phyloP scores from a whole-genome alignment of 305 asterid species.

The Fraxinus sp. region DNA sequence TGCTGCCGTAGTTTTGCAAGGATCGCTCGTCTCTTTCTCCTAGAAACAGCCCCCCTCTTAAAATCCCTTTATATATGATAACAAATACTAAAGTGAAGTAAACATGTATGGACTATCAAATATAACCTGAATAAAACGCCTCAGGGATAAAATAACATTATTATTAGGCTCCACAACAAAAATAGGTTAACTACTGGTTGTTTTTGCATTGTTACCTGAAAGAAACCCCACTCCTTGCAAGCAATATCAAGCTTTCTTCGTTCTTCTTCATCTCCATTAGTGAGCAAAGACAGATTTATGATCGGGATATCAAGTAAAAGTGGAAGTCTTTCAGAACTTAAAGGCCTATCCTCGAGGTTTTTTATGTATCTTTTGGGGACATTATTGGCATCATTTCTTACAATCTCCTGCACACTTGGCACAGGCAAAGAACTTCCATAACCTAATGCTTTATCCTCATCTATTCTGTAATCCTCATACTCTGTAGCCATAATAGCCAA shows the following conservation, averaged over 20 bases:
- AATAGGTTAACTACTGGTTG: background rate
- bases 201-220: slow-evolving; percentile 36
- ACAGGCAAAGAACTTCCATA: slow-evolving; percentile 45
- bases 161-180: background rate
- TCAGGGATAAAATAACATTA: background rate
- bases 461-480: background rate
- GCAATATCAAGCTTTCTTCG: slow-evolving; percentile 39
- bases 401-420: slow-evolving; percentile 52
- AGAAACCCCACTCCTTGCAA: slow-evolving; percentile 57
- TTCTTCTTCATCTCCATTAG: slow-evolving; percentile 33
- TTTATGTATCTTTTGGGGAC: background rate
- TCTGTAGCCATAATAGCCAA: slow-evolving; percentile 24
- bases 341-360: background rate
- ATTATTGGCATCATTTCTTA: slow-evolving; percentile 26
- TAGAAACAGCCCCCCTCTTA: background rate
- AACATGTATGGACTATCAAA: background rate
- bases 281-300: slow-evolving; percentile 38
- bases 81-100: background rate
- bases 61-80: background rate
- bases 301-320: slow-evolving; percentile 33
- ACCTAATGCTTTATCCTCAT: slow-evolving; percentile 30
- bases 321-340: background rate
- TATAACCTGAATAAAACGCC: background rate
- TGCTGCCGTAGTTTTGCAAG: background rate
- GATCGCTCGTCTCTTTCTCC: background rate